A percentile compares a stretch with the other conserved stretches of the same genome.
Evolutionary conservation across 2,329 filamentous ascomycete species (phyloP).

Genomic region (Cladophialophora immunda): DNA sequence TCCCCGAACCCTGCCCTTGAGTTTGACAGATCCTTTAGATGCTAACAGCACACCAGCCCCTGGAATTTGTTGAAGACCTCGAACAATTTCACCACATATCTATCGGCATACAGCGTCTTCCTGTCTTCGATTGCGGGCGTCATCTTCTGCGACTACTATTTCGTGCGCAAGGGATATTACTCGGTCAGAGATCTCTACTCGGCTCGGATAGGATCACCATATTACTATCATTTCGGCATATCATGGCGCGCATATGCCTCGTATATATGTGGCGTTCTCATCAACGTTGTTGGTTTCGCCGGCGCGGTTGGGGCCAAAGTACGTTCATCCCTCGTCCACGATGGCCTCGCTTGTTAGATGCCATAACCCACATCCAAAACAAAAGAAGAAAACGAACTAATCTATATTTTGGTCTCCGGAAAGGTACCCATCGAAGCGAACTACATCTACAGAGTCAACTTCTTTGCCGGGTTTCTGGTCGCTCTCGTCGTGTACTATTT

Average conservation of each 20-base stretch:
- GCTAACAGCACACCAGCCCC: conserved; percentile 45
- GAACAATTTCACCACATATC: conserved; percentile 74
- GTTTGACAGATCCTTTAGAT: neutral
- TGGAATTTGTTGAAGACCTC: conserved; percentile 62
- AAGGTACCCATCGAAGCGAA: conserved; percentile 77
- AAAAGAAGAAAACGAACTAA: neutral
- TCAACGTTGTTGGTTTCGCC: conserved; percentile 92
- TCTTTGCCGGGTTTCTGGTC: conserved; percentile 83
- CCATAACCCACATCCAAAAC: no score
- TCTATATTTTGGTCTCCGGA: neutral
- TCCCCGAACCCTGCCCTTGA: neutral
- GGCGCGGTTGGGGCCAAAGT: conserved; percentile 66
- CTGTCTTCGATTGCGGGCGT: conserved; percentile 94
- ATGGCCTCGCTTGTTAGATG: no score
- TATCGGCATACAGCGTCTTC: conserved; percentile 92
- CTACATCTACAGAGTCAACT: conserved; percentile 91
- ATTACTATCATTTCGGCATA: conserved; percentile 77
- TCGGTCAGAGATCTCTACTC: conserved; percentile 82
- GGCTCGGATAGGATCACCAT: conserved; percentile 68
- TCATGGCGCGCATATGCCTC: conserved; percentile 85
- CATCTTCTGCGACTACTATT: conserved; percentile 87
- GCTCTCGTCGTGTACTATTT: conserved; percentile 72
- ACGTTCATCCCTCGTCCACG: neutral
- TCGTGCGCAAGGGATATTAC: conserved; percentile 82
- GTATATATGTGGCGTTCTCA: conserved; percentile 77